Evolutionary conservation across 306 rosid species (phyloP), one percentile per base, ranked within the genome.

Genomic region (Gastrolobium bilobum): DNA sequence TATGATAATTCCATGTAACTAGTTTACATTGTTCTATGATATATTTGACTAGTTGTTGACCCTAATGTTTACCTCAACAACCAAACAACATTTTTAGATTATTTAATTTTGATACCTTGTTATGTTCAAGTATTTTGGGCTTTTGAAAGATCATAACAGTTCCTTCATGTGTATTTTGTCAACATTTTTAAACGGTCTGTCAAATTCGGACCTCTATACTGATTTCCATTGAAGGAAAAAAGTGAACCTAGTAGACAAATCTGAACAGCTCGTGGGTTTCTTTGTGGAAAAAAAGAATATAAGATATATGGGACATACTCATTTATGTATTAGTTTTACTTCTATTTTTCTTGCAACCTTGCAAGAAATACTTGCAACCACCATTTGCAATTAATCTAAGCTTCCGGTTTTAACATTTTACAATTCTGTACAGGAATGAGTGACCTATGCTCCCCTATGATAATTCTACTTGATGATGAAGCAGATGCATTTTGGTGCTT

Each of bases 401-500:
- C 79, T 65, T 75, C 82, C 3, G 3, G 14, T 82, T 63, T 86
- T 35, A 82, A 66, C 83, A 42, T 52, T 53, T 75, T 68, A 57
- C 77, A 60, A 67, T 74, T 73, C 31, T 85, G 88, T 68, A 83
- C 94, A 96, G 99, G 99, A 82, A 96, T 96, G 99, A 91, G 98
- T 86, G 99, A 93, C 79, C 96, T 96, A 35, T 96, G 98, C 84
- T 96, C 99, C 82, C 99, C 99, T 52, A 96, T 96, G 98, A 84
- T 91, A 79, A 87, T 96, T 75, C 99, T 96, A 78, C 92, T 96
- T n/a, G 87, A 96, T 15, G 93, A 96, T 72, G 99, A 96, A 89
- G 99, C 98, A 50, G 99, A 96, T 77, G 93, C 98, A 59, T 96
- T 96, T 89, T 96, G 98, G 98, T 96, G 99, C 89, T 96, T 96